Conservation (phyloP, 768 basidiomycete genomes). For the Leccinum olivaceopallidum region DNA sequence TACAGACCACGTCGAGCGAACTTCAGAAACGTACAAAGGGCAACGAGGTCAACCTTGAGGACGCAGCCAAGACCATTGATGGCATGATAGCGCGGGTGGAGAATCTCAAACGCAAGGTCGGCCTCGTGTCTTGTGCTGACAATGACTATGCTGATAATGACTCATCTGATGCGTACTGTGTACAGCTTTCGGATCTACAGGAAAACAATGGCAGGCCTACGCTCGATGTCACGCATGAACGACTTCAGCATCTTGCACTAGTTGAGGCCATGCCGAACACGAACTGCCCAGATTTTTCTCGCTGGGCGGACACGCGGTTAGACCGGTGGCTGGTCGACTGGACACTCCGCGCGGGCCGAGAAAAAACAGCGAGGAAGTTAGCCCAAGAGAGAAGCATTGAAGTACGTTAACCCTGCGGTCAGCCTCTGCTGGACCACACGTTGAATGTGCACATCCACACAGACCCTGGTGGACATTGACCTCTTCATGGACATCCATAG, state of each 20-base stretch:
- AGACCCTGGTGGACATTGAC: constrained; percentile 90
- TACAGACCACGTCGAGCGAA: constrained; percentile 59
- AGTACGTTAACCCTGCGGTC: constrained; percentile 45
- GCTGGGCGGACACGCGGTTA: constrained; percentile 79
- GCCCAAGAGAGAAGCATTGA: constrained; percentile 79
- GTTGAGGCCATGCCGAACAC: constrained; percentile 58
- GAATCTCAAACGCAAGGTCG: constrained; percentile 86
- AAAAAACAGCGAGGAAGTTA: constrained; percentile 72
- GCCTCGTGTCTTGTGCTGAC: constrained; percentile 20
- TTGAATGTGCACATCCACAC: constrained; percentile 17
- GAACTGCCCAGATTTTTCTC: constrained; percentile 57
- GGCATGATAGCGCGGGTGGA: constrained; percentile 75
- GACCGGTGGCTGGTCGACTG: constrained; percentile 95
- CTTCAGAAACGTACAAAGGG: constrained; percentile 48
- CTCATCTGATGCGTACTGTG: constrained; percentile 16
- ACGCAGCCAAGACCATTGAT: constrained; percentile 63
- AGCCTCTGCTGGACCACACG: constrained; percentile 16
- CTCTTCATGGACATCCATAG: constrained; percentile 86
- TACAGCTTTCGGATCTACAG: constrained; percentile 52
- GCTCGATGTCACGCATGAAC: constrained; percentile 71
- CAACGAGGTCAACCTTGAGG: constrained; percentile 45
- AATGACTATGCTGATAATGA: constrained; percentile 14
- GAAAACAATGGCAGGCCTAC: constrained; percentile 51
- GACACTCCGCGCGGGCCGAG: constrained; percentile 77
- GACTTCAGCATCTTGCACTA: constrained; percentile 67